Base-by-base conservation (phyloP, 306 rosid genomes). In the Begonia loranthoides region DNA sequence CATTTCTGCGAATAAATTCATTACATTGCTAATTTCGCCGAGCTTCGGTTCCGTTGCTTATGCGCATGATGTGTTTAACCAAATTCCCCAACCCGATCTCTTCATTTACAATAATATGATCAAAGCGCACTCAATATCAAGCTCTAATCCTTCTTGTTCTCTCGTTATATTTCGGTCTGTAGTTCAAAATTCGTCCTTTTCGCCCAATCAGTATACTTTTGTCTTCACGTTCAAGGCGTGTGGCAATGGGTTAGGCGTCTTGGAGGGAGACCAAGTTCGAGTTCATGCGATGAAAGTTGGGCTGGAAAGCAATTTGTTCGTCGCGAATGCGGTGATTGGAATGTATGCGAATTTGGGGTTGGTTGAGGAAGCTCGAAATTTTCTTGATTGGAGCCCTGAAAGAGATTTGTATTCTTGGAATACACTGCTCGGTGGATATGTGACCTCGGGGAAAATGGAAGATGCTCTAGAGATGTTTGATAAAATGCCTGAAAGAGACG, bases 381-480 rank as follows among this genome's bases (percentile, higher is more conserved):
- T 81, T 38, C 78, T 81, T 24, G 59, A 69, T 17, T 62, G 50
- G 57, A 70, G 75, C 14, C 40, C 45, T 0, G 60, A 49, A 40
- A 71, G 60, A 68, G 83, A 85, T 68, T 55, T 76, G 56, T 82
- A 76, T 52, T 73, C 82, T 16, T 85, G 87, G 90, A 85, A 75
- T 76, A 79, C 72, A 47, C 52, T 77, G 75, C 69, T 81, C 52
- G 65, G 69, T 33, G 81, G 76, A 10, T 77, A 71, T 8, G 63
- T 56, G 55, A 75, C 73, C 38, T 69, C 69, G 0, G 73, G 77
- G 39, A 44, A 69, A 59, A 64, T 81, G 73, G 59, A 14, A 52
- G 41, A 15, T 44, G 89, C 89, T 49, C 62, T 56, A 47, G 59
- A 74, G 15, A 45, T 71, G 60, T 81, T 81, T 67, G 79, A 62